These are phyloP conservation scores for Penicillium sp. DNA, from an alignment of 2,329 filamentous ascomycete genomes.

Conservation along the genomic window DNA sequence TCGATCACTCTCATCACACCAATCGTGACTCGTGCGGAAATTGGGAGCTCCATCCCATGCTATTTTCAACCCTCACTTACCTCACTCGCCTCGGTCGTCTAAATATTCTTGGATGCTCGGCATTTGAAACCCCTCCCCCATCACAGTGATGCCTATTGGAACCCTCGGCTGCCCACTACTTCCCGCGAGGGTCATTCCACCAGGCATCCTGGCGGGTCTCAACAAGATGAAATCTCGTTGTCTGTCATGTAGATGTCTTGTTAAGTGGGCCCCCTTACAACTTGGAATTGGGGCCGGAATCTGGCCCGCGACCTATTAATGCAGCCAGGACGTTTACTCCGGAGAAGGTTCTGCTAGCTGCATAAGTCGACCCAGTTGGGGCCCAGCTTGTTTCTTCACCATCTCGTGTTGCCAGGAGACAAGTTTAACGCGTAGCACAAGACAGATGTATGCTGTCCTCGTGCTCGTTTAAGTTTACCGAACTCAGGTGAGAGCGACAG, in stretches of 20 bases:
- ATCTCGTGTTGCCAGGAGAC: background rate
- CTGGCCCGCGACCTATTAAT: conserved; percentile 19
- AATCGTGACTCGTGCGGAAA: conserved; percentile 24
- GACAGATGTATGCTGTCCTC: background rate
- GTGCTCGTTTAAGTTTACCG: conserved; percentile 11
- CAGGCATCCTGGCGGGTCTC: background rate
- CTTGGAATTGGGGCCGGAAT: conserved; percentile 8
- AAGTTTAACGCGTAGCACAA: background rate
- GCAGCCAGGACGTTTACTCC: conserved; percentile 17
- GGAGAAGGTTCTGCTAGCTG: conserved; percentile 13
- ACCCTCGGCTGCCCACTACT: background rate
- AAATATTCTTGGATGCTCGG: background rate
- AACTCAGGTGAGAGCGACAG: conserved; percentile 5
- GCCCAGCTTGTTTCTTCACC: background rate
- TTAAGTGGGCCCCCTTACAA: conserved; percentile 15
- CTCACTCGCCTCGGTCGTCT: conserved; percentile 8
- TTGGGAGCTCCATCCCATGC: conserved; percentile 24
- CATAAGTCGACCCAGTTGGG: conserved; percentile 1
- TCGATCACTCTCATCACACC: conserved; percentile 27
- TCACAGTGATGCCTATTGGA: background rate
- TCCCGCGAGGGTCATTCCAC: background rate
- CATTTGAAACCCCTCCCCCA: conserved; percentile 7
- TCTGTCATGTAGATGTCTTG: conserved; percentile 15
- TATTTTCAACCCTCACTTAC: conserved; percentile 14
- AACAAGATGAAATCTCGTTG: background rate